Evolutionary conservation across 2,329 filamentous ascomycete genomes (phyloP), one percentile per base, ranked within the genome.

Genomic region (Fusarium tanahbumbuense): DNA sequence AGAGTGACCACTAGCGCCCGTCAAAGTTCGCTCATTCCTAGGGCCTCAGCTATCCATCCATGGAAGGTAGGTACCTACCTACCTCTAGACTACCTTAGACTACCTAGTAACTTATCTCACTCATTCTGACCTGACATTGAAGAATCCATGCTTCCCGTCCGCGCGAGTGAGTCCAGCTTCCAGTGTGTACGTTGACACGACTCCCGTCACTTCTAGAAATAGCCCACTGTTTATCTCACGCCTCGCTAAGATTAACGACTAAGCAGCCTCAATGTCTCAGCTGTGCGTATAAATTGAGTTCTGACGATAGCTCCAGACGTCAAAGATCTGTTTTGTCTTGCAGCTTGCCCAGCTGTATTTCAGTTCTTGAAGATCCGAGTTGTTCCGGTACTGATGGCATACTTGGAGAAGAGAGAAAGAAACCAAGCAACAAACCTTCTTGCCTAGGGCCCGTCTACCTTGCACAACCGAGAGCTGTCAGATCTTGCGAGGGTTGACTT

Each of bases 181-280:
- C 34, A 37, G 34, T 37, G 18, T n/a, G 34, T 37, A 22, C 16
- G 32, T 40, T 42, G 41, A 60, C 54, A 48, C 23, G 41, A 60
- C 41, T 60, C 28, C 20, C 37, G 34, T 37, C 34, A 10, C 34
- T 65, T 44, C 50, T 64, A 46, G 60, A 64, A 64, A 64, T 50
- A 40, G 47, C 44, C 27, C 47, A 23, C 20, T 20, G 23, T 28
- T 23, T 41, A 54, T 40, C 65, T 57, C 48, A 55, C 49, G 46
- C 49, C 49, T 70, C 57, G 49, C 62, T 59, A 70, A 67, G 52
- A 49, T 54, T 54, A 48, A 52, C 56, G 28, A 28, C 61, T 62
- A 70, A 57, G 40, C 45, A 63, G 67, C 67, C 67, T 70, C 56
- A 70, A 52, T 70, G 56, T 70, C 63, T 64, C 64, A 54, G 53